Percentiles rank a stretch among this genome's conserved stretches.
phyloP scores from a whole-genome alignment of 495 filamentous ascomycete species.

The Podospora bellae-mahoneyi region DNA sequence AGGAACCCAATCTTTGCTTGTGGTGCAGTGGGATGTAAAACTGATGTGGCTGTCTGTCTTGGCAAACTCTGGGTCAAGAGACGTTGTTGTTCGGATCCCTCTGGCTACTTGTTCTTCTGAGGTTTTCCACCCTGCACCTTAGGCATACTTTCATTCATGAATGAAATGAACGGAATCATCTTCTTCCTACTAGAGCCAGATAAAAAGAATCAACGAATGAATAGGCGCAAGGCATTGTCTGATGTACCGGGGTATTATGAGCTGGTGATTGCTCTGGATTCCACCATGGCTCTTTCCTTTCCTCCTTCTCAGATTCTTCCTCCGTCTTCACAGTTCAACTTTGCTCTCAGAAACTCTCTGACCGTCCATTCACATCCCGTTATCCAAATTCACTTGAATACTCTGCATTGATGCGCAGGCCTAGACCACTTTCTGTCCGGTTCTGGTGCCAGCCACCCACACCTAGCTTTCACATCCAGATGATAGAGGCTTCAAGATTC shows the following conservation, averaged over 20 bases:
- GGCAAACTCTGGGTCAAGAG: neutral
- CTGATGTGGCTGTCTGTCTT: neutral
- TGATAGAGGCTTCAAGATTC: neutral
- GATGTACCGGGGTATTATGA: too few species aligned
- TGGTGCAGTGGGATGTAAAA: neutral
- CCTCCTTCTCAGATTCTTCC: too few species aligned
- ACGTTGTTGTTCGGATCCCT: neutral
- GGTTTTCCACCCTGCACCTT: neutral
- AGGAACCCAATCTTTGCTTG: neutral
- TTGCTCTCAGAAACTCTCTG: too few species aligned
- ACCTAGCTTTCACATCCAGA: neutral
- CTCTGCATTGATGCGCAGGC: too few species aligned
- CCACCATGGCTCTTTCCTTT: too few species aligned
- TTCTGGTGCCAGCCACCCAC: neutral
- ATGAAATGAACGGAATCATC: neutral
- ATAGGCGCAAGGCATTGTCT: too few species aligned
- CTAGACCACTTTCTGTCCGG: neutral
- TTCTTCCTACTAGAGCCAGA: neutral
- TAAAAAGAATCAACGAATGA: too few species aligned
- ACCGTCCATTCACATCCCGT: too few species aligned
- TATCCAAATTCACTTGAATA: too few species aligned
- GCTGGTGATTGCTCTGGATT: too few species aligned
- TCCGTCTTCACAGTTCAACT: too few species aligned
- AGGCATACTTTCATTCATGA: neutral
- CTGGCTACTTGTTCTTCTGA: neutral